Conservation (phyloP, 148 eudicot species). For the Amaranthus cruentus region DNA sequence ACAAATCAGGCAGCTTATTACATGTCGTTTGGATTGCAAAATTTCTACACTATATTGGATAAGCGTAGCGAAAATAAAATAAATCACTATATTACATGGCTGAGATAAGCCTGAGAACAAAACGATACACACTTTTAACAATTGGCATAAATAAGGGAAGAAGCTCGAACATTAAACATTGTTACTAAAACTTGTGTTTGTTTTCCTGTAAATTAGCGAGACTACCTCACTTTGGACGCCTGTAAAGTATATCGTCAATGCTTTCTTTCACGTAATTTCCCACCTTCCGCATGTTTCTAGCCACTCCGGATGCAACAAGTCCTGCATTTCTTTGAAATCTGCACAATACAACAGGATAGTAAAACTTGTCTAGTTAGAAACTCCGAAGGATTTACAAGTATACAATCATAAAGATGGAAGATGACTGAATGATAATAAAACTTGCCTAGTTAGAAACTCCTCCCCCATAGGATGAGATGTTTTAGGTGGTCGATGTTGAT, state of each 20-base stretch:
- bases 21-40: conserved; percentile 1
- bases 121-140: conserved; percentile 5
- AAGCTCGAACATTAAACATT: conserved; percentile 13
- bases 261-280: conserved; percentile 68
- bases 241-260: conserved; percentile 66
- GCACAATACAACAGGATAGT: conserved; percentile 16
- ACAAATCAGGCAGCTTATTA: not conserved
- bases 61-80: not conserved
- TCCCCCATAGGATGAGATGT: conserved; percentile 53
- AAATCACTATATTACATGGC: conserved; percentile 15
- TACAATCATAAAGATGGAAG: too few relatives aligned
- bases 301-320: conserved; percentile 82
- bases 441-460: conserved; percentile 75
- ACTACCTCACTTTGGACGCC: conserved; percentile 61
- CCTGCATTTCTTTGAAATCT: conserved; percentile 78
- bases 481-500: conserved; percentile 50
- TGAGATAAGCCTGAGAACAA: conserved; percentile 4
- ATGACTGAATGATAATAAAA: not conserved
- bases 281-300: conserved; percentile 64
- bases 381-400: conserved; percentile 17
- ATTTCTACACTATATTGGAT: conserved; percentile 21
- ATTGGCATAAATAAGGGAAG: not conserved
- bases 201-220: not conserved
- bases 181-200: not conserved
- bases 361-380: conserved; percentile 63